These are phyloP conservation scores for Dimocarpus longan DNA, from an alignment of 345 rosid species.

Conservation along the genomic window DNA sequence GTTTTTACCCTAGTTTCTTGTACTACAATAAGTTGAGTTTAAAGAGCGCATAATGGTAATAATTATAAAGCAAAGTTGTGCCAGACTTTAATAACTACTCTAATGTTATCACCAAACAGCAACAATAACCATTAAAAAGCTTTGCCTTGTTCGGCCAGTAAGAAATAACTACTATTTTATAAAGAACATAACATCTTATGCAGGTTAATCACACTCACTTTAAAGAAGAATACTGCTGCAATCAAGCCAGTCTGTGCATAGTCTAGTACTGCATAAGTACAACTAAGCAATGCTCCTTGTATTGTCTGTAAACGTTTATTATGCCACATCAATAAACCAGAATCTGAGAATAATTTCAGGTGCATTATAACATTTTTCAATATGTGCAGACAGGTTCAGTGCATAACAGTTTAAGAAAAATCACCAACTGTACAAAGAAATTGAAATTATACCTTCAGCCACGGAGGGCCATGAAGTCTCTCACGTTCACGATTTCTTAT, in stretches of 20 bases:
- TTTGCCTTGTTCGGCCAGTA: not conserved
- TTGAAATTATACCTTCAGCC: slow-evolving; percentile 73
- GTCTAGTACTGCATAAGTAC: slow-evolving; percentile 81
- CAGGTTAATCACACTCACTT: slow-evolving; percentile 53
- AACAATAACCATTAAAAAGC: not conserved
- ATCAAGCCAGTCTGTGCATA: slow-evolving; percentile 96
- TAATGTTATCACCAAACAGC: not conserved
- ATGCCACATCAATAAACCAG: slow-evolving; percentile 16
- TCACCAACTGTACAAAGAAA: slow-evolving; percentile 2
- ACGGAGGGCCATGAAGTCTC: slow-evolving; percentile 93
- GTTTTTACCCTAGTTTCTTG: not conserved
- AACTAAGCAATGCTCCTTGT: slow-evolving; percentile 85
- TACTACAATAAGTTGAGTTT: no score
- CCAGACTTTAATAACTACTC: not conserved
- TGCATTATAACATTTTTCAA: slow-evolving; percentile 12
- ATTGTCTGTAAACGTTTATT: slow-evolving; percentile 47
- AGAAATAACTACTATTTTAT: slow-evolving; percentile 7
- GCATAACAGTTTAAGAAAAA: not conserved
- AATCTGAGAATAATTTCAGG: slow-evolving; percentile 17
- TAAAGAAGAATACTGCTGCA: slow-evolving; percentile 95
- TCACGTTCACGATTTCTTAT: slow-evolving; percentile 86
- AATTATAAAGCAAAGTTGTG: not conserved
- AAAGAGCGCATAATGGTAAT: not conserved
- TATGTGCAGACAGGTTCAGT: not conserved
- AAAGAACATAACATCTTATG: slow-evolving; percentile 7